Evolutionary conservation across 257 asterid genomes (phyloP).

Genomic region (Gentiana straminea): DNA sequence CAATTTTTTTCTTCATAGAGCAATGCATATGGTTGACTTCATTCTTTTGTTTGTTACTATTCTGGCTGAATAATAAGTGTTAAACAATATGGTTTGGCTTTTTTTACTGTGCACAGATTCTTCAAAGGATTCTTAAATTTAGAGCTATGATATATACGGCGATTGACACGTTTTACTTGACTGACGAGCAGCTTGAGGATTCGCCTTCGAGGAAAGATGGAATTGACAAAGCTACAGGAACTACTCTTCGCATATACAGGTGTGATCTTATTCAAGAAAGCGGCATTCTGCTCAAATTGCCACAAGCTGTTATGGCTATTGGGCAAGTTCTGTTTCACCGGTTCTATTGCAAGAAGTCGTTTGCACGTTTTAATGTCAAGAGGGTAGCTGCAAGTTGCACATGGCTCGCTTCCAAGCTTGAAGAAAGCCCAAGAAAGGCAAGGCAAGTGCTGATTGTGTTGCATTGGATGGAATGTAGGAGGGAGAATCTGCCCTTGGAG

Average conservation of each 20-base stretch:
- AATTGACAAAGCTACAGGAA: not conserved
- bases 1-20: no score
- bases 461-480: slow-evolving; percentile 94
- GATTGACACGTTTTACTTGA: not conserved
- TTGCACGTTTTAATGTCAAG: slow-evolving; percentile 87
- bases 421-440: slow-evolving; percentile 85
- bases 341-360: slow-evolving; percentile 88
- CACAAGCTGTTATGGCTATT: not conserved
- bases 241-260: not conserved
- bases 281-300: not conserved
- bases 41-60: no score
- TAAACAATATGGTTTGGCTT: no score
- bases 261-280: not conserved
- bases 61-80: no score
- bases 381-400: slow-evolving; percentile 97
- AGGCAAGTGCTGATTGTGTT: slow-evolving; percentile 81
- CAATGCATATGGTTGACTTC: no score
- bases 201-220: not conserved
- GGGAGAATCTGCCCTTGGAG: slow-evolving; percentile 74
- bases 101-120: not conserved
- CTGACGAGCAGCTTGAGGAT: not conserved
- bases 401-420: slow-evolving; percentile 99
- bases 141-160: not conserved
- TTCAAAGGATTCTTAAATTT: not conserved
- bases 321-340: slow-evolving; percentile 18